Conservation (phyloP, 1,284 basidiomycete genomes). For the Xanthoconium separans region DNA sequence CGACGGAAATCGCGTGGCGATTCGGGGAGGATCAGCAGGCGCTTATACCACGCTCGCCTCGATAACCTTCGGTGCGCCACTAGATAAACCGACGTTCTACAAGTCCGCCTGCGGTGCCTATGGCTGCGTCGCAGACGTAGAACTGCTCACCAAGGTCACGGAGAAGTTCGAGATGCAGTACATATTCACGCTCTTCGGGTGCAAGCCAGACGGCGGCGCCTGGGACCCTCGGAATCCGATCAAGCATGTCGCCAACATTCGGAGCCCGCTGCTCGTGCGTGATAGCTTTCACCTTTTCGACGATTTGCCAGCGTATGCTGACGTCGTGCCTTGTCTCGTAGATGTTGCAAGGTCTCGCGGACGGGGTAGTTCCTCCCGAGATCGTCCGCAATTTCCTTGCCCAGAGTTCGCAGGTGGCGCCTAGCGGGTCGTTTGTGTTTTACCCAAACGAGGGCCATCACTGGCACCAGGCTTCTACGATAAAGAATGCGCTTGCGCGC, state of each 20-base stretch:
- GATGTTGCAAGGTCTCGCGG: slow-evolving; percentile 56
- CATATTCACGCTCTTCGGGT: slow-evolving; percentile 52
- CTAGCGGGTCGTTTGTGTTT: slow-evolving; percentile 32
- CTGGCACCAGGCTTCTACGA: slow-evolving; percentile 44
- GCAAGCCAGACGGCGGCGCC: slow-evolving; percentile 21
- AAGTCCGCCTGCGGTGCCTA: slow-evolving; percentile 42
- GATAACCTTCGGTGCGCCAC: slow-evolving; percentile 36
- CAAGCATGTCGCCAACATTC: slow-evolving; percentile 5
- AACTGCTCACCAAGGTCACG: slow-evolving; percentile 45
- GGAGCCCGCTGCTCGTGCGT: no score
- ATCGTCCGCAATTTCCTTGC: slow-evolving; percentile 51
- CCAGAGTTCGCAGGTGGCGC: slow-evolving; percentile 29
- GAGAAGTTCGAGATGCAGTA: slow-evolving; percentile 67
- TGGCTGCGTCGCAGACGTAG: slow-evolving; percentile 51
- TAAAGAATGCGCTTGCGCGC: slow-evolving; percentile 42
- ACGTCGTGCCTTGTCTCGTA: slow-evolving; percentile 22
- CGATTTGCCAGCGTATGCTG: background rate
- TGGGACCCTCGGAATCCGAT: slow-evolving; percentile 13
- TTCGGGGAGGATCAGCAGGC: slow-evolving; percentile 60
- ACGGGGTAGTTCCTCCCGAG: slow-evolving; percentile 56
- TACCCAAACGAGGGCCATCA: slow-evolving; percentile 60
- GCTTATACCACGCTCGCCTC: slow-evolving; percentile 57
- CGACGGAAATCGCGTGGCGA: slow-evolving; percentile 47
- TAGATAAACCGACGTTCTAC: slow-evolving; percentile 15
- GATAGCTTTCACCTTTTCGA: background rate